phyloP scores from a whole-genome alignment of 2,329 filamentous ascomycete genomes.

The Harringtonia aguacate region DNA sequence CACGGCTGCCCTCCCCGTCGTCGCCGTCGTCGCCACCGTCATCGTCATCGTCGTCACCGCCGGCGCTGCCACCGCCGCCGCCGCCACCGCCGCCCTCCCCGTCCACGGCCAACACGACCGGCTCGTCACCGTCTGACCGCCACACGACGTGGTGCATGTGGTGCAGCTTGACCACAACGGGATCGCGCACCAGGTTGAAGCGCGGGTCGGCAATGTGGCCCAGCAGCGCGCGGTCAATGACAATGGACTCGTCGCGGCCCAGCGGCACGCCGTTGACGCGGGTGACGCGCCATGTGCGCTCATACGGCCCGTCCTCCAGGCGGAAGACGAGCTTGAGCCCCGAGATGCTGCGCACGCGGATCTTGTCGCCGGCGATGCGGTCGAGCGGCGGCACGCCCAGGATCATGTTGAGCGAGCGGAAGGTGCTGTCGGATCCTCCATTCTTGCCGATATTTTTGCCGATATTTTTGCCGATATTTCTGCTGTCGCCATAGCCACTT shows the following conservation, averaged over 20 bases:
- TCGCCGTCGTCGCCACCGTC: not conserved
- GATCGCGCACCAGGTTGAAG: conserved; percentile 68
- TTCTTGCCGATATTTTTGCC: no score
- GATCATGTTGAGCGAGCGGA: conserved; percentile 36
- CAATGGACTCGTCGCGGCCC: conserved; percentile 79
- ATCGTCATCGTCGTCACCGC: not conserved
- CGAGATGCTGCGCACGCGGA: conserved; percentile 40
- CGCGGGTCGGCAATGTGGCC: conserved; percentile 71
- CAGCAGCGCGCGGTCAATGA: conserved; percentile 65
- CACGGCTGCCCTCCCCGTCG: conserved; percentile 4
- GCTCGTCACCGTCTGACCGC: conserved; percentile 45
- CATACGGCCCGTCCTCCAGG: conserved; percentile 40
- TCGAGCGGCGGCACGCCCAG: conserved; percentile 36
- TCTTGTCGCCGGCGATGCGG: conserved; percentile 31
- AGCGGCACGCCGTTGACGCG: conserved; percentile 72
- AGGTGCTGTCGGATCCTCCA: no score
- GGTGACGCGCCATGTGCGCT: conserved; percentile 57
- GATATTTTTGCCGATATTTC: no score
- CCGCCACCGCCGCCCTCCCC: conserved; percentile 9
- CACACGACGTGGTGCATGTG: conserved; percentile 56
- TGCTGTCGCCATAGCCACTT: conserved; percentile 12
- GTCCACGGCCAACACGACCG: conserved; percentile 6
- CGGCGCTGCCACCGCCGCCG: not conserved
- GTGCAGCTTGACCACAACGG: conserved; percentile 27
- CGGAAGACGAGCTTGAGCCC: conserved; percentile 56